phyloP scores from a whole-genome alignment of 2,329 filamentous ascomycete genomes.

The Fusarium sp. region DNA sequence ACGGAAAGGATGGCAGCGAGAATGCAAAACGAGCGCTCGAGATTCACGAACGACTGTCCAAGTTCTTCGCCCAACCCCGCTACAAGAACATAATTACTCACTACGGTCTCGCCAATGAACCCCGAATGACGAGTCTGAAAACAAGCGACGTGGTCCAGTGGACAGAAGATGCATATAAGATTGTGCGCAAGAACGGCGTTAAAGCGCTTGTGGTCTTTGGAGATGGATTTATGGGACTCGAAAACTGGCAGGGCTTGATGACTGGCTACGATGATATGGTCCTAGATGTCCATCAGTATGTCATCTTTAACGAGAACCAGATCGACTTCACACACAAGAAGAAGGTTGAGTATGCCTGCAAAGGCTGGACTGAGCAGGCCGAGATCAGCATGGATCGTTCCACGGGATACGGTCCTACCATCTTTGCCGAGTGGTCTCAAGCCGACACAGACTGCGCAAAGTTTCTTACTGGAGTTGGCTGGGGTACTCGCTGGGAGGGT shows the following conservation, averaged over 20 bases:
- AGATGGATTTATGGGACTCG: constrained; percentile 92
- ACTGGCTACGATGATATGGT: constrained; percentile 77
- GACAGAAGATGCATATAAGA: constrained; percentile 78
- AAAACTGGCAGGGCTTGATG: constrained; percentile 89
- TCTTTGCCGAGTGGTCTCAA: constrained; percentile 97
- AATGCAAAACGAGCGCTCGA: constrained; percentile 87
- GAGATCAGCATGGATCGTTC: constrained; percentile 74
- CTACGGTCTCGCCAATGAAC: constrained; percentile 96
- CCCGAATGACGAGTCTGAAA: constrained; percentile 82
- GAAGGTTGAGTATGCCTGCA: constrained; percentile 89
- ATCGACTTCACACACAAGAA: constrained; percentile 83
- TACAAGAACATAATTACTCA: constrained; percentile 93
- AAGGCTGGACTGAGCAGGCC: constrained; percentile 86
- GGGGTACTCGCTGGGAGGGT: constrained; percentile 91
- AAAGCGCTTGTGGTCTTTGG: constrained; percentile 82
- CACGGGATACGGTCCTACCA: constrained; percentile 89
- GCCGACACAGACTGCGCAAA: constrained; percentile 94
- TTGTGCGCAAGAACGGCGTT: constrained; percentile 82
- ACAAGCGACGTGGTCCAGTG: constrained; percentile 77
- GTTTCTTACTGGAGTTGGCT: constrained; percentile 88
- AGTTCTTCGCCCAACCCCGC: constrained; percentile 92
- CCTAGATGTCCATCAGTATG: constrained; percentile 98
- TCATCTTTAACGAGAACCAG: constrained; percentile 94
- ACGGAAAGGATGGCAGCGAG: constrained; percentile 82
- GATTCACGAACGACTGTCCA: constrained; percentile 85